Percentiles rank a stretch among this genome's conserved stretches.
Evolutionary conservation across 495 filamentous ascomycete species (phyloP).

Genomic region (Annulohypoxylon bovei): DNA sequence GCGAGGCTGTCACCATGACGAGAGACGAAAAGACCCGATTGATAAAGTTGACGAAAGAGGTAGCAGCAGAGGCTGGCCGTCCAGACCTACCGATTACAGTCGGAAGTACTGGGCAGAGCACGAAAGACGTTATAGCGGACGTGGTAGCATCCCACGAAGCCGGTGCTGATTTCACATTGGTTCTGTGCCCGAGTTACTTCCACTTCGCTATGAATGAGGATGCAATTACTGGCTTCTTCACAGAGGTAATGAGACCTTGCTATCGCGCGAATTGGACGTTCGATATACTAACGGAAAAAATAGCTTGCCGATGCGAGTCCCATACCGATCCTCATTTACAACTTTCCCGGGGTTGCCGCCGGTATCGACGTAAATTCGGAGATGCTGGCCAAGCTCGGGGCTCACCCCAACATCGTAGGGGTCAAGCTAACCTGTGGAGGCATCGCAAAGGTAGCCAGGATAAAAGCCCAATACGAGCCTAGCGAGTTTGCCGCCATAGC

Average conservation of each 20-base stretch:
- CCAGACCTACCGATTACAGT: not conserved
- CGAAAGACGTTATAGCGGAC: conserved; percentile 1
- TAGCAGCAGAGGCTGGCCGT: not conserved
- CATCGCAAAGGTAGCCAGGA: not conserved
- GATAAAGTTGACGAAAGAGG: conserved; percentile 1
- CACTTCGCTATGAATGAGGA: conserved; percentile 4
- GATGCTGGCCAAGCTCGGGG: conserved; percentile 40
- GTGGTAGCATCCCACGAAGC: not conserved
- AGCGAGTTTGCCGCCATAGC: not conserved
- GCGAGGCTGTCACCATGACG: conserved; percentile 2
- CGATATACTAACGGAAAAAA: not conserved
- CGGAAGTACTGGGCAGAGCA: conserved; percentile 1
- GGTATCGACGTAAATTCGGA: conserved; percentile 50
- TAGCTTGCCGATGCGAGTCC: conserved; percentile 40
- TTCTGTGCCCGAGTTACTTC: not conserved
- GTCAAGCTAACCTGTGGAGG: conserved; percentile 52
- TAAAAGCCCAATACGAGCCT: conserved; percentile 8
- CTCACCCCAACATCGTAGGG: conserved; percentile 50
- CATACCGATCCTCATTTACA: conserved; percentile 47
- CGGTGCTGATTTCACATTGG: conserved; percentile 4
- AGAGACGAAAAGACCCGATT: not conserved
- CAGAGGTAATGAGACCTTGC: not conserved
- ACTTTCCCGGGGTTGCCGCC: conserved; percentile 43
- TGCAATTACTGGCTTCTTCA: not conserved
- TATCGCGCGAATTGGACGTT: not conserved